Conservation (phyloP, 2,329 filamentous ascomycete species). For the Cordyceps cicadae region DNA sequence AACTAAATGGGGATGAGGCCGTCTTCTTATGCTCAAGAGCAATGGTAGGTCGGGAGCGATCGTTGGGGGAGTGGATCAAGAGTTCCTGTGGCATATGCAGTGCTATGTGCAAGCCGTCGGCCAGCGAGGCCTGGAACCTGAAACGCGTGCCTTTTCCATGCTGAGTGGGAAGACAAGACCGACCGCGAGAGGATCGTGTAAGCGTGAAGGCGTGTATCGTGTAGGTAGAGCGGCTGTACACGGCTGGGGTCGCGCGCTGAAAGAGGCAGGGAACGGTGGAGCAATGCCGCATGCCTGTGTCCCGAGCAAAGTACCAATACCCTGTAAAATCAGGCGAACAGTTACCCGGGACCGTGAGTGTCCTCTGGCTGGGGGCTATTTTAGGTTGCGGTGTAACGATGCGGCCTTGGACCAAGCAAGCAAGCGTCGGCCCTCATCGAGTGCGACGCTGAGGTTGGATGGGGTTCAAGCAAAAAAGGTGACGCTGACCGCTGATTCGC, state of each 20-base stretch:
- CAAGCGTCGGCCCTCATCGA: not conserved
- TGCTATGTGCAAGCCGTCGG: conserved; percentile 1
- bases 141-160: conserved; percentile 6
- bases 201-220: conserved; percentile 8
- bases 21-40: conserved; percentile 22
- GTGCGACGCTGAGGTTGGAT: not conserved
- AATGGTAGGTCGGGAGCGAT: conserved; percentile 6
- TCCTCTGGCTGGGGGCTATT: not conserved
- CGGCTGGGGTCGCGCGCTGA: not conserved
- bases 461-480: not conserved
- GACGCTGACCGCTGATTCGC: conserved; percentile 8
- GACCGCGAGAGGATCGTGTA: not conserved
- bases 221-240: not conserved
- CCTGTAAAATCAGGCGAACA: not conserved
- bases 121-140: conserved; percentile 6
- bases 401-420: not conserved
- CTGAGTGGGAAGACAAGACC: not conserved
- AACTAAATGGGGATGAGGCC: conserved; percentile 18
- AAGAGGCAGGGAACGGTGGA: conserved; percentile 6
- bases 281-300: not conserved
- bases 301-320: not conserved
- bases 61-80: conserved; percentile 7
- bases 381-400: not conserved
- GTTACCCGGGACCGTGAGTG: not conserved
- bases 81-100: not conserved